A percentile compares a stretch with the other conserved stretches of the same genome.
phyloP scores from a whole-genome alignment of 78 protist species.

The Dictyostelium brefeldianum region DNA sequence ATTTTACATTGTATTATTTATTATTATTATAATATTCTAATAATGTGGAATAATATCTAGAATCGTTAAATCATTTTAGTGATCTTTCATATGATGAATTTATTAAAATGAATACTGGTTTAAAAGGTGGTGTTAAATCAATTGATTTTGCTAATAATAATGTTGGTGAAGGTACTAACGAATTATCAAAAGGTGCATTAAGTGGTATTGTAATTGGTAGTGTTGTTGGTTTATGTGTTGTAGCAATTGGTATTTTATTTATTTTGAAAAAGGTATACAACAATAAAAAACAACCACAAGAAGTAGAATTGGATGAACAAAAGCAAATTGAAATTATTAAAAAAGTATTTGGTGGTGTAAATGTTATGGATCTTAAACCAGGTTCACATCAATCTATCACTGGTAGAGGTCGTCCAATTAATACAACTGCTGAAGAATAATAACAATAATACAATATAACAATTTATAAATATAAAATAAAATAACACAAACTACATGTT shows the following conservation, averaged over 20 bases:
- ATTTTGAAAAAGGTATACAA: not conserved
- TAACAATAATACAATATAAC: too few species aligned
- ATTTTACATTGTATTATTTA: not conserved
- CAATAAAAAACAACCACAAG: not conserved
- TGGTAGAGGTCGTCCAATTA: constrained; percentile 32
- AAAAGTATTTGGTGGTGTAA: not conserved
- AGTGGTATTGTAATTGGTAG: constrained; percentile 51
- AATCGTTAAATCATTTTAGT: constrained; percentile 50
- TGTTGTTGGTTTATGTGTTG: constrained; percentile 29
- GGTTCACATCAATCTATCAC: constrained; percentile 35
- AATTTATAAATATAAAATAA: too few species aligned
- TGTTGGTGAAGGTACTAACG: not conserved
- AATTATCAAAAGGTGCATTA: constrained; percentile 24
- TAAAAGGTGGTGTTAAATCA: not conserved
- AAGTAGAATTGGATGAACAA: not conserved
- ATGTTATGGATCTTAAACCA: not conserved
- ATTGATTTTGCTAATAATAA: not conserved
- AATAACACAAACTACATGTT: too few species aligned
- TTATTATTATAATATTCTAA: not conserved
- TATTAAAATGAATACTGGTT: constrained; percentile 20
- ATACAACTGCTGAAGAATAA: too few species aligned
- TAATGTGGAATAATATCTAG: not conserved
- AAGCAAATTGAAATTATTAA: constrained; percentile 3
- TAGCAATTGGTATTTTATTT: not conserved
- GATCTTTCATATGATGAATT: constrained; percentile 45